Evolutionary conservation across 345 rosid genomes (phyloP).

Genomic region (Cardamine chenopodiifolia): DNA sequence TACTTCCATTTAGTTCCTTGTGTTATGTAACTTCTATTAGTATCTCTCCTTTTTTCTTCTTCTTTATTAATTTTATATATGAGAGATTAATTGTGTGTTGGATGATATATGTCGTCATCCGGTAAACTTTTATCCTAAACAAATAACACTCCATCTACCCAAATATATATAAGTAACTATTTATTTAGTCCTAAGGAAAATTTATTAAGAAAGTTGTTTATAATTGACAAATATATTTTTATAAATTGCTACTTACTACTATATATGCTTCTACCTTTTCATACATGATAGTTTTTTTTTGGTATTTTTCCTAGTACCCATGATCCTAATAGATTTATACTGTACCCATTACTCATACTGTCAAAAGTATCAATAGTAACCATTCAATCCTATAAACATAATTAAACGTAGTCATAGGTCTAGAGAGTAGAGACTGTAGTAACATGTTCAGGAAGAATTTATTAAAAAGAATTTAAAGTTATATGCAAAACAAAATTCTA

Average conservation of each 20-base stretch:
- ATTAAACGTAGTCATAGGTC: background rate
- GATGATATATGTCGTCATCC: conserved; percentile 1
- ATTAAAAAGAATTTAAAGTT: background rate
- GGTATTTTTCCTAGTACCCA: background rate
- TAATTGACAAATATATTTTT: background rate
- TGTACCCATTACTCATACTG: background rate
- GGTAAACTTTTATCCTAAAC: background rate
- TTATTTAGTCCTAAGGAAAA: background rate
- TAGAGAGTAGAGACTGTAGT: background rate
- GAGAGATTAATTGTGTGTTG: conserved; percentile 9
- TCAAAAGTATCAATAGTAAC: background rate
- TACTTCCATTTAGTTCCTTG: conserved; percentile 38
- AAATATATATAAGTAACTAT: background rate
- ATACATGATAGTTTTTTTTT: background rate
- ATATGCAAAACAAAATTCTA: background rate
- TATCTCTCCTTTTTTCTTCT: background rate
- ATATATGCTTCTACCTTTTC: background rate
- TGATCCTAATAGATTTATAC: background rate
- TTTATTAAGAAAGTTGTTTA: background rate
- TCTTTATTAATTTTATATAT: background rate
- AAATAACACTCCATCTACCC: background rate
- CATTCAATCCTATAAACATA: background rate
- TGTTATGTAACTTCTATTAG: conserved; percentile 16
- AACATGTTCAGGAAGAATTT: background rate
- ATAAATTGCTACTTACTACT: background rate